A percentile compares a stretch with the other conserved stretches of the same genome.
Evolutionary conservation across 108 stramenopile species (phyloP).

Genomic region (Cyclotella kingstonii): DNA sequence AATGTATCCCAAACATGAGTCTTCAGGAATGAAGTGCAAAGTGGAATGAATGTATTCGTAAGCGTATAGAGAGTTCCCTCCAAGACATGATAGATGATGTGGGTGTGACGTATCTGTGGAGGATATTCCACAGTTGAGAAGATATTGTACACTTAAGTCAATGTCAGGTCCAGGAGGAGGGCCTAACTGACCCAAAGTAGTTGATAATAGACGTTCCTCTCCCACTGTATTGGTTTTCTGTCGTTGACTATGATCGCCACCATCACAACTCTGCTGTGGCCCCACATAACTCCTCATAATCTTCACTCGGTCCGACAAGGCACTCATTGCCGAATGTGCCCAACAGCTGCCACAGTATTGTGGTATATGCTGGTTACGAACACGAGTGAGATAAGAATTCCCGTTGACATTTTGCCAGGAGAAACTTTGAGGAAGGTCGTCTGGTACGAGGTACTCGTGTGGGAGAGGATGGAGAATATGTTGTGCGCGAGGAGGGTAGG

Average conservation of each 20-base stretch:
- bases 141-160: slow-evolving; percentile 42
- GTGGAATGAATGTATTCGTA: slow-evolving; percentile 62
- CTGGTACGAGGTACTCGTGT: slow-evolving; percentile 58
- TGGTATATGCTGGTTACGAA: slow-evolving; percentile 82
- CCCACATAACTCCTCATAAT: slow-evolving; percentile 52
- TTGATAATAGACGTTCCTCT: too few species aligned
- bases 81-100: slow-evolving; percentile 52
- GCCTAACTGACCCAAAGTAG: slow-evolving; percentile 30
- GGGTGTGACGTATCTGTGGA: not conserved
- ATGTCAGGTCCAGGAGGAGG: slow-evolving; percentile 41
- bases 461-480: slow-evolving; percentile 55
- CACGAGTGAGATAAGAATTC: slow-evolving; percentile 51
- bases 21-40: slow-evolving; percentile 61
- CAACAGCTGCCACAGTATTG: slow-evolving; percentile 68
- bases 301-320: slow-evolving; percentile 78
- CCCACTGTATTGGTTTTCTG: not conserved
- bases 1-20: slow-evolving; percentile 81
- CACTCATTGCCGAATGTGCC: slow-evolving; percentile 74
- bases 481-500: slow-evolving; percentile 11
- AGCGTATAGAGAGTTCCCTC: slow-evolving; percentile 59
- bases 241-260: not conserved
- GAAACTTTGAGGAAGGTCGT: slow-evolving; percentile 72
- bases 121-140: slow-evolving; percentile 49
- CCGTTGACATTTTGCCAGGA: slow-evolving; percentile 74
- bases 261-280: not conserved